Base-by-base conservation (phyloP, 441 rosid genomes). In the Aquilaria agallochum region DNA sequence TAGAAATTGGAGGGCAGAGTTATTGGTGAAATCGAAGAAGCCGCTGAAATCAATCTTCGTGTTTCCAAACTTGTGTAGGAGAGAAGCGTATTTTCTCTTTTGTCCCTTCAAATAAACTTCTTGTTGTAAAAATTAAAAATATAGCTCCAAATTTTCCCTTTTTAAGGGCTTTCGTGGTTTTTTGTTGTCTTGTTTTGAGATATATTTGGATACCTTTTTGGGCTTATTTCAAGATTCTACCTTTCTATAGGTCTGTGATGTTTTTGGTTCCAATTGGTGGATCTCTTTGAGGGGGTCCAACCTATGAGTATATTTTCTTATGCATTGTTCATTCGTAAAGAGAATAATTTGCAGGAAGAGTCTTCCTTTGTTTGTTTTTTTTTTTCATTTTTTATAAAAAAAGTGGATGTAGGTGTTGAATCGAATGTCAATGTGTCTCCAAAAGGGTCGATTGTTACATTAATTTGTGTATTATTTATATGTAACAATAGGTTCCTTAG, bases 271-370 rank as follows among this genome's bases (percentile, higher is more conserved):
- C 13, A 7, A 30, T 47, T 48, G n/a, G 15, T 64, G 36, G 63
- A 69, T 68, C 69, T 74, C 74, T 53, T 57, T 66, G 50, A 48
- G 48, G 53, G 20, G 34, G 50, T 55, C 3, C 56, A 45, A 15
- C 11, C 31, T 11, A 3, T 55, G 55, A 56, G 30, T 14, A 33
- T 32, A 8, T 1, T 56, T 53, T 51, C 15, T 20, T 7, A 3
- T 36, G 42, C 42, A 36, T 36, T 36, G 2, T 36, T 36, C 42
- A 36, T 36, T 36, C 2, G 42, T 36, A 36, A 36, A 5, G 7
- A 36, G 2, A 36, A 4, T 36, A 0, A 36, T 36, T 36, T 36
- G 42, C 6, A 0, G 7, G 2, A 36, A 5, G 6, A 3, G 42
- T 36, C 20, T 20, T 20, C 20, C 20, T 20, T 20, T 20, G 20